phyloP scores from a whole-genome alignment of 352 stramenopile species.

The Plasmopara viticola region DNA sequence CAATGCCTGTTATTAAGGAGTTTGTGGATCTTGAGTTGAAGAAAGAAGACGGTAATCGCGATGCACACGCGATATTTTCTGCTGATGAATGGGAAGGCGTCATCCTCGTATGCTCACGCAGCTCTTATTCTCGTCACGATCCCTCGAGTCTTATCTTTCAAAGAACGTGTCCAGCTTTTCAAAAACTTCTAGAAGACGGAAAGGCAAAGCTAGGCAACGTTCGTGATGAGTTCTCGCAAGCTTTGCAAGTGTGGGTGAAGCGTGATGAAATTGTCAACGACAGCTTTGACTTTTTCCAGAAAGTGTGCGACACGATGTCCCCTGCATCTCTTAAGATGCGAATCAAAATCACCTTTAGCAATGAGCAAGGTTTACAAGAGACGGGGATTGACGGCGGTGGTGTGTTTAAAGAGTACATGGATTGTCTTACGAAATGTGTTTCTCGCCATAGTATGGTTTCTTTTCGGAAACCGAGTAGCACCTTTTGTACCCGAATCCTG shows the following conservation, averaged over 20 bases:
- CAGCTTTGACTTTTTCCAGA: slow-evolving; percentile 80
- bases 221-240: slow-evolving; percentile 51
- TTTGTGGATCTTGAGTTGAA: slow-evolving; percentile 57
- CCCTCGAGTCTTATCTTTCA: slow-evolving; percentile 76
- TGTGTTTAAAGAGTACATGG: slow-evolving; percentile 97
- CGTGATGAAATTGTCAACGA: slow-evolving; percentile 87
- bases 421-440: slow-evolving; percentile 83
- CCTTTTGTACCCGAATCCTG: slow-evolving; percentile 94
- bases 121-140: slow-evolving; percentile 68
- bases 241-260: slow-evolving; percentile 56
- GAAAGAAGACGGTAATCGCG: slow-evolving; percentile 42
- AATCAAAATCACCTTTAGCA: slow-evolving; percentile 91
- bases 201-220: slow-evolving; percentile 40
- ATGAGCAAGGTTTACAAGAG: slow-evolving; percentile 91
- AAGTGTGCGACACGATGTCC: slow-evolving; percentile 48
- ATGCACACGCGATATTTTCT: slow-evolving; percentile 42
- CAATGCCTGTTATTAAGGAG: slow-evolving; percentile 59
- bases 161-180: slow-evolving; percentile 62
- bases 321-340: slow-evolving; percentile 72
- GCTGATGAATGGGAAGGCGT: slow-evolving; percentile 31
- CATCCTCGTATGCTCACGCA: slow-evolving; percentile 31
- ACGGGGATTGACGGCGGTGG: slow-evolving; percentile 95
- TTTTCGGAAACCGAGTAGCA: slow-evolving; percentile 84
- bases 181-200: slow-evolving; percentile 61
- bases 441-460: slow-evolving; percentile 67